Evolutionary conservation across 176 grass and related monocot species (phyloP).

Genomic region (Eleusine coracana): DNA sequence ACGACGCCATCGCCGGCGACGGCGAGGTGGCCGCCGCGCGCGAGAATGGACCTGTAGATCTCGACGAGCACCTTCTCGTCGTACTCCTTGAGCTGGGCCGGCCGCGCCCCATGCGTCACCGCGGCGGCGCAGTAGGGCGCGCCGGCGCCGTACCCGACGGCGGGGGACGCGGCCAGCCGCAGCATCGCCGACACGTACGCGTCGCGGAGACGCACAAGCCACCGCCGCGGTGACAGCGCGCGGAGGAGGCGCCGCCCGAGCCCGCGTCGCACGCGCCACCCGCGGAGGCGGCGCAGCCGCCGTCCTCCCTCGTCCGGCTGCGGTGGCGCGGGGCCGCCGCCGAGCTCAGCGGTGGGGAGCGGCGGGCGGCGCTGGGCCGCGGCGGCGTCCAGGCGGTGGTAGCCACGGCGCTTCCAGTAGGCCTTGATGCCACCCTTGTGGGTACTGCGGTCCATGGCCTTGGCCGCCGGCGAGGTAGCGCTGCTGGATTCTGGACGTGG

Average conservation of each 20-base stretch:
- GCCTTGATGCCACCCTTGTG: slow-evolving; percentile 61
- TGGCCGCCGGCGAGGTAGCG: not conserved
- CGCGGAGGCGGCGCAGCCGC: slow-evolving; percentile 1
- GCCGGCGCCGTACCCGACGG: slow-evolving; percentile 43
- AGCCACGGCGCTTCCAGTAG: slow-evolving; percentile 72
- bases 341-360: slow-evolving; percentile 45
- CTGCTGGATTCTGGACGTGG: not conserved
- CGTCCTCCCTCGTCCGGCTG: not conserved
- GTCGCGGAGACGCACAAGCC: slow-evolving; percentile 54
- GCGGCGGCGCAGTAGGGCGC: slow-evolving; percentile 22
- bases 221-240: slow-evolving; percentile 49
- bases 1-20: not conserved
- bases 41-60: slow-evolving; percentile 63
- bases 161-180: slow-evolving; percentile 44
- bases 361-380: slow-evolving; percentile 33
- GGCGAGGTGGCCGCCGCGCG: slow-evolving; percentile 26
- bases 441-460: slow-evolving; percentile 36
- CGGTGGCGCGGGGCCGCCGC: not conserved
- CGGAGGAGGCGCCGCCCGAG: slow-evolving; percentile 34
- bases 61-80: slow-evolving; percentile 69
- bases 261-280: slow-evolving; percentile 50
- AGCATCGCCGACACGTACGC: slow-evolving; percentile 75
- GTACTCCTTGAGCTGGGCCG: slow-evolving; percentile 54
- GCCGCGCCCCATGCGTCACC: not conserved
- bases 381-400: slow-evolving; percentile 42